These are phyloP conservation scores for Coemansia sp. DNA, from an alignment of 192 early-diverging fungal species.

Conservation along the genomic window DNA sequence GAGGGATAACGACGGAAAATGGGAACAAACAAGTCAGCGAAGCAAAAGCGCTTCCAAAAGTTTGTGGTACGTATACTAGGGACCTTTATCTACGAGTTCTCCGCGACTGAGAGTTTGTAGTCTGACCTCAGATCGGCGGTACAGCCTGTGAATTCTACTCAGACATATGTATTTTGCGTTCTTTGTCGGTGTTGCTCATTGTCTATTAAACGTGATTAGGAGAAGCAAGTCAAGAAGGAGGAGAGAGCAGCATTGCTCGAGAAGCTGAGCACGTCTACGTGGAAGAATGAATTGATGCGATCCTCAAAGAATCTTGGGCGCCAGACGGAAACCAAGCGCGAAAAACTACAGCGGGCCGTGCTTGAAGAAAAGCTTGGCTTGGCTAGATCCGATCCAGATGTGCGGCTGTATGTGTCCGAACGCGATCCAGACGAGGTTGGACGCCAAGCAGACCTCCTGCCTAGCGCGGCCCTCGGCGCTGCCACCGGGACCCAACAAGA, in stretches of 20 bases:
- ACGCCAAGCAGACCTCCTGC: slow-evolving; percentile 16
- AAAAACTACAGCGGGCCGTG: slow-evolving; percentile 66
- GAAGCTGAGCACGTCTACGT: slow-evolving; percentile 62
- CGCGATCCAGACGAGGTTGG: slow-evolving; percentile 52
- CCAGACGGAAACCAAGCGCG: slow-evolving; percentile 61
- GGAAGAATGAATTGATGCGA: slow-evolving; percentile 66
- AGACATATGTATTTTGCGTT: neutral
- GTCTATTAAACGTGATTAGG: slow-evolving; percentile 16
- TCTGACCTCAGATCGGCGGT: neutral
- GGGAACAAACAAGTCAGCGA: slow-evolving; percentile 60
- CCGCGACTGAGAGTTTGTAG: neutral
- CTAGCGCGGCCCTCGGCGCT: neutral
- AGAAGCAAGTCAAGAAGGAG: slow-evolving; percentile 81
- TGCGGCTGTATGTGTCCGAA: slow-evolving; percentile 59
- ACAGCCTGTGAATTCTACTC: no score
- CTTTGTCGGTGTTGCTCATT: neutral
- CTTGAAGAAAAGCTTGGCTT: slow-evolving; percentile 67
- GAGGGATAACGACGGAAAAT: slow-evolving; percentile 9
- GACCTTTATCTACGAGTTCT: neutral
- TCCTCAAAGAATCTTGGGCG: slow-evolving; percentile 69
- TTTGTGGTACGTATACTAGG: slow-evolving; percentile 60
- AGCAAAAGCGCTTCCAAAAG: slow-evolving; percentile 74
- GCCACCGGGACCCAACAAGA: neutral
- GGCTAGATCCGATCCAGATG: slow-evolving; percentile 57
- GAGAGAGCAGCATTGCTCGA: slow-evolving; percentile 66